These are phyloP conservation scores for Penicillium polonicum DNA, from an alignment of 2,329 filamentous ascomycete genomes.

Conservation along the genomic window DNA sequence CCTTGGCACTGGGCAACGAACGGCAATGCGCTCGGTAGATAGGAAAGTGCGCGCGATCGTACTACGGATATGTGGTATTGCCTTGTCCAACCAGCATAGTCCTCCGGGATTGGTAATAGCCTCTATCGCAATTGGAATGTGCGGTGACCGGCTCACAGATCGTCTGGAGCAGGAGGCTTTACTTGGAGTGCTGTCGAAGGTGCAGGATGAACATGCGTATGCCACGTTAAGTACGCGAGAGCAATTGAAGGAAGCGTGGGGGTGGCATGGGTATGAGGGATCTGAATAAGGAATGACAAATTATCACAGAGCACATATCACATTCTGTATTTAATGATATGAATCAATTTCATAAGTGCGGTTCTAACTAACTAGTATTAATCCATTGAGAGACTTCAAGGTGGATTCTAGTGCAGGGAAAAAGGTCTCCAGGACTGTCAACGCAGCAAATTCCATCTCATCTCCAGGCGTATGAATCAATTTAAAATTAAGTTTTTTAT, in stretches of 20 bases:
- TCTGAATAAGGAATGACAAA: neutral
- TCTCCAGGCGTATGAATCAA: neutral
- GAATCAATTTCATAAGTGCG: neutral
- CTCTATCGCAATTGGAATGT: constrained; percentile 34
- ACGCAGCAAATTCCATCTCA: neutral
- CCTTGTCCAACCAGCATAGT: constrained; percentile 55
- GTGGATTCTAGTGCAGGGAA: too few species aligned
- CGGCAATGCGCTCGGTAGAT: constrained; percentile 17
- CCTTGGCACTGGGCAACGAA: constrained; percentile 41
- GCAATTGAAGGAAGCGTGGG: neutral
- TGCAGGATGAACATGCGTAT: neutral
- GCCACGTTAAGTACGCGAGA: neutral
- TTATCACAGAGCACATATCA: neutral
- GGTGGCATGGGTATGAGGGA: neutral
- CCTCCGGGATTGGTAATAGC: constrained; percentile 55
- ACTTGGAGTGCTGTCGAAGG: constrained; percentile 7
- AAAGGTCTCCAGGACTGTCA: too few species aligned
- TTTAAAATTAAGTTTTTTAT: neutral
- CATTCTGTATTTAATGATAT: neutral
- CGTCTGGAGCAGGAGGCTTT: constrained; percentile 29
- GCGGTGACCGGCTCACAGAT: constrained; percentile 34
- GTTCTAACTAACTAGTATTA: too few species aligned
- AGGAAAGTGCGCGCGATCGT: constrained; percentile 41
- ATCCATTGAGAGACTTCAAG: too few species aligned
- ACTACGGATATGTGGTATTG: constrained; percentile 59